Conservation (phyloP, 2,329 filamentous ascomycete genomes). For the Botrytis sinoallii region DNA sequence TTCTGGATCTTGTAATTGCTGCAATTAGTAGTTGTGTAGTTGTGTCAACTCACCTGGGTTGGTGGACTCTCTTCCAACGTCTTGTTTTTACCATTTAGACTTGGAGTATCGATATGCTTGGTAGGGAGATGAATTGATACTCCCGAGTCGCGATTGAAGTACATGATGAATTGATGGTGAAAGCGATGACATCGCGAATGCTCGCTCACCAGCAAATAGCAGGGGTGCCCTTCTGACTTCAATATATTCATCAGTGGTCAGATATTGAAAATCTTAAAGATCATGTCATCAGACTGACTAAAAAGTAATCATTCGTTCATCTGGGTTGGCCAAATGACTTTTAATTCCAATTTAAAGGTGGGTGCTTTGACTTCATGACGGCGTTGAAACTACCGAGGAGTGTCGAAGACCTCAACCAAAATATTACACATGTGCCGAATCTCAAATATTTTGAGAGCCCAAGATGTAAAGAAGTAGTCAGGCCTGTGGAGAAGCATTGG, state of each 20-base stretch:
- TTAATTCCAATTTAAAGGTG: neutral
- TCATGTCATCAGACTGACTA: neutral
- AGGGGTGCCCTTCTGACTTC: neutral
- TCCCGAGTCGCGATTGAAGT: neutral
- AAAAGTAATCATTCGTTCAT: neutral
- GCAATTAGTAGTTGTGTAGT: neutral
- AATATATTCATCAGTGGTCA: neutral
- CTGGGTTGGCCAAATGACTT: neutral
- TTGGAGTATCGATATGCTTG: neutral
- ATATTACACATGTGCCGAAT: neutral
- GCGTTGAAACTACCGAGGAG: neutral
- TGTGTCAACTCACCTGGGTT: neutral
- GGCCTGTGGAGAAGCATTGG: neutral
- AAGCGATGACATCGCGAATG: neutral
- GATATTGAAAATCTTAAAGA: neutral
- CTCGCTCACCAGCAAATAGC: neutral
- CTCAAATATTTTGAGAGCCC: neutral
- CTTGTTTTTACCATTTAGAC: neutral
- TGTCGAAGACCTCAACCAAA: neutral
- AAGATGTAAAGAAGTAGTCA: neutral
- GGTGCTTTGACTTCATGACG: neutral
- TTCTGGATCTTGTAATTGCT: neutral
- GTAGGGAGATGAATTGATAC: neutral
- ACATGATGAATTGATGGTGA: neutral
- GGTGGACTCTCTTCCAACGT: neutral